Percentiles rank a stretch among this genome's conserved stretches.
These are phyloP conservation scores for Chlorophyllum brunneum DNA, from an alignment of 768 basidiomycete genomes.

Conservation along the genomic window DNA sequence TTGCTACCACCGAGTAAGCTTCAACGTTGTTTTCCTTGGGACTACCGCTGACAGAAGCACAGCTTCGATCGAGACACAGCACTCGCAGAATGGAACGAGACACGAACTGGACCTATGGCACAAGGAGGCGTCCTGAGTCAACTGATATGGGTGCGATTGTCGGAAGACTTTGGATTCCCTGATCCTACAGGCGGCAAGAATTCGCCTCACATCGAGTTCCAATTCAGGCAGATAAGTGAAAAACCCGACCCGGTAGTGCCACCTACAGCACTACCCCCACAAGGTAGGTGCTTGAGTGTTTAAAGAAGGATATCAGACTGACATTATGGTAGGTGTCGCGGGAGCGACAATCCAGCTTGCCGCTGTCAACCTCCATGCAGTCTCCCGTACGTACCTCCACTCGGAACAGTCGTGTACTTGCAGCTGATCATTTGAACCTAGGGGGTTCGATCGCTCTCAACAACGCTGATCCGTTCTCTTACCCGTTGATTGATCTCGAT, in stretches of 20 bases:
- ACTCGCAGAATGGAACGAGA: constrained; percentile 13
- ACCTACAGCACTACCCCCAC: background rate
- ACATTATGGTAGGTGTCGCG: background rate
- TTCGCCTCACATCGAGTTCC: constrained; percentile 14
- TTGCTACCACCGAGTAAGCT: background rate
- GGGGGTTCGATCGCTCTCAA: constrained; percentile 11
- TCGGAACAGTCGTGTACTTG: background rate
- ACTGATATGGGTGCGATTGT: constrained; percentile 12
- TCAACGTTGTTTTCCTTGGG: background rate
- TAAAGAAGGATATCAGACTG: too few species aligned
- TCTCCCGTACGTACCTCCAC: constrained; percentile 10
- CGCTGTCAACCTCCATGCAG: constrained; percentile 4
- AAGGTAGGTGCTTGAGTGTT: background rate
- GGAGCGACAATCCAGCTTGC: background rate
- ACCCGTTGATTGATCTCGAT: constrained; percentile 7
- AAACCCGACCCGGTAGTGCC: too few species aligned
- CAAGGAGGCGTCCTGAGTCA: constrained; percentile 1
- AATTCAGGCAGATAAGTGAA: constrained; percentile 10
- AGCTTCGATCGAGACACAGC: background rate
- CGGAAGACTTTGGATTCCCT: background rate
- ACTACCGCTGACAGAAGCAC: background rate
- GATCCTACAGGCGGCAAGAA: constrained; percentile 14
- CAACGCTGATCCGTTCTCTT: constrained; percentile 5
- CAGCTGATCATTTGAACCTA: background rate
- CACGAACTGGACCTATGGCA: constrained; percentile 12